These are phyloP conservation scores for Dictyophora rubrovolvata DNA, from an alignment of 768 basidiomycete genomes.

Conservation along the genomic window DNA sequence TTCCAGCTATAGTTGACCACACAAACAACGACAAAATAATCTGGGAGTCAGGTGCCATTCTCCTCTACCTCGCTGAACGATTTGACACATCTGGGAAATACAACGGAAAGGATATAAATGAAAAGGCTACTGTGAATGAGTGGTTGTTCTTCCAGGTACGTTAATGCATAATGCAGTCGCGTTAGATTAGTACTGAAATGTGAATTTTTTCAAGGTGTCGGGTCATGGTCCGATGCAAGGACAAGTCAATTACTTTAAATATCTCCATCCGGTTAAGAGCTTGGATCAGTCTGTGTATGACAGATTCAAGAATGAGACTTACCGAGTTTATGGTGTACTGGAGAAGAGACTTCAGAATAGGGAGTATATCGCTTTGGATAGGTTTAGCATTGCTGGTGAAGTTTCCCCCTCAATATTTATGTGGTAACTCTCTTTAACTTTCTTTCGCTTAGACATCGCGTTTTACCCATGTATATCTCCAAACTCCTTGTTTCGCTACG, in stretches of 20 bases:
- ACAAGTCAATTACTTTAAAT: constrained; percentile 12
- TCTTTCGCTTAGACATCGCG: background rate
- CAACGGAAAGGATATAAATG: constrained; percentile 15
- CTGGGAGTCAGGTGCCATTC: constrained; percentile 73
- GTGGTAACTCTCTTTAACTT: background rate
- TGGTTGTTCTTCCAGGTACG: constrained; percentile 1
- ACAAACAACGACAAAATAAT: constrained; percentile 45
- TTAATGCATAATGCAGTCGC: background rate
- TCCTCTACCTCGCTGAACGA: constrained; percentile 72
- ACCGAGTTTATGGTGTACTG: constrained; percentile 12
- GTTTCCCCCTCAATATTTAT: background rate
- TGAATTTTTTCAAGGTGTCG: background rate
- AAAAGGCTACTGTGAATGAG: background rate
- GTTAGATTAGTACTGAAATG: background rate
- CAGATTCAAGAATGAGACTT: constrained; percentile 13
- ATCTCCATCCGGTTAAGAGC: constrained; percentile 12
- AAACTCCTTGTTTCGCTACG: too few species aligned
- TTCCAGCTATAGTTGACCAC: constrained; percentile 57
- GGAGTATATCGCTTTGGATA: background rate
- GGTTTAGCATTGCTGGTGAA: constrained; percentile 3
- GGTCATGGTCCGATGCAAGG: constrained; percentile 3
- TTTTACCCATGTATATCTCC: background rate
- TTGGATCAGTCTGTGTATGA: constrained; percentile 11
- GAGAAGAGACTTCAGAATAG: constrained; percentile 8
- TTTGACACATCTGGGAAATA: constrained; percentile 69